Conservation (phyloP, 1,284 basidiomycete species). For the Pseudozyma hubeiensis region DNA sequence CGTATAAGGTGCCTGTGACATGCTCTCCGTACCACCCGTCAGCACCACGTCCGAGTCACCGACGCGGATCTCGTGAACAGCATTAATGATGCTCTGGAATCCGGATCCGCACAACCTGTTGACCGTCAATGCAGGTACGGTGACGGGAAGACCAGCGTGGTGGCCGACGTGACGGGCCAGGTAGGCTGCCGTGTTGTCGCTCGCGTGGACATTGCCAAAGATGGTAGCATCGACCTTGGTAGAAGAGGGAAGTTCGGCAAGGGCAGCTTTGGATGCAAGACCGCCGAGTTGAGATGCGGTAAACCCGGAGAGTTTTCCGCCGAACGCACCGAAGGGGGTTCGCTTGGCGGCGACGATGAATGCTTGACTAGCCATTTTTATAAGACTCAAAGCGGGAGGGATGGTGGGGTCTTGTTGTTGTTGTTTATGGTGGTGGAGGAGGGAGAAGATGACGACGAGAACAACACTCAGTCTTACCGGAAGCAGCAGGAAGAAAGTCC, state of each 20-base stretch:
- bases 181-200: conserved; percentile 79
- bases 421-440: neutral
- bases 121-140: conserved; percentile 72
- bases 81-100: conserved; percentile 92
- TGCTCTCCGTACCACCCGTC: conserved; percentile 97
- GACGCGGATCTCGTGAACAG: conserved; percentile 86
- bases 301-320: conserved; percentile 70
- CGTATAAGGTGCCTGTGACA: conserved; percentile 85
- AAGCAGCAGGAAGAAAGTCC: neutral
- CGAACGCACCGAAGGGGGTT: conserved; percentile 74
- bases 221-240: conserved; percentile 70
- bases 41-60: conserved; percentile 88
- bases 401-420: neutral
- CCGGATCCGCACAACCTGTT: conserved; percentile 93
- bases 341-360: conserved; percentile 71
- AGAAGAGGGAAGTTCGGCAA: conserved; percentile 70
- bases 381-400: neutral
- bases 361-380: conserved; percentile 48
- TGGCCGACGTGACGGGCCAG: conserved; percentile 95
- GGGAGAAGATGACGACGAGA: neutral
- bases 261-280: conserved; percentile 72
- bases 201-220: conserved; percentile 65
- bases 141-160: conserved; percentile 76
- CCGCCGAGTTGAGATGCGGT: conserved; percentile 71
- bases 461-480: too few species aligned